Conservation (phyloP, 768 basidiomycete species). For the Tylopilus rubrobrunneus region DNA sequence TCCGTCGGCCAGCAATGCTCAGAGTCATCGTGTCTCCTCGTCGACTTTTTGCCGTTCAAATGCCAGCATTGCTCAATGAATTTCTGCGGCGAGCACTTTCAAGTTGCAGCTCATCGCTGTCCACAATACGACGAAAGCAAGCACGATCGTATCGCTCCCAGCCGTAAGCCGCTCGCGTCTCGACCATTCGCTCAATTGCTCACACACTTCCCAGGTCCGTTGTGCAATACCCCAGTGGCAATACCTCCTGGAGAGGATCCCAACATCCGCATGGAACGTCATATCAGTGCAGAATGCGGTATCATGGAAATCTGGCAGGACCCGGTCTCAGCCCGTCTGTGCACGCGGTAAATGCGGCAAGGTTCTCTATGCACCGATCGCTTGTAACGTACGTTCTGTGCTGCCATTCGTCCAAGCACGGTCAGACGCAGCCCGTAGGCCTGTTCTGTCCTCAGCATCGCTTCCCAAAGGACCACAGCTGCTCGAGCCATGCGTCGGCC, state of each 20-base stretch:
- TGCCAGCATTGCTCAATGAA: constrained; percentile 71
- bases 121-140: constrained; percentile 66
- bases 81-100: constrained; percentile 81
- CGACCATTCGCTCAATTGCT: not conserved
- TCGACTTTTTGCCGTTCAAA: constrained; percentile 85
- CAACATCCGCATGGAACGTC: constrained; percentile 75
- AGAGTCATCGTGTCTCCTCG: constrained; percentile 56
- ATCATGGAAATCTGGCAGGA: constrained; percentile 53
- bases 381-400: constrained; percentile 57
- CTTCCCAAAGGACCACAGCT: constrained; percentile 60
- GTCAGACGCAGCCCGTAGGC: constrained; percentile 39
- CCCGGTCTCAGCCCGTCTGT: constrained; percentile 53
- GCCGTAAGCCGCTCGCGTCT: constrained; percentile 45
- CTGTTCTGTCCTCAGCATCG: constrained; percentile 83
- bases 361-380: constrained; percentile 68
- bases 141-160: constrained; percentile 71
- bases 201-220: constrained; percentile 48
- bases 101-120: constrained; percentile 63
- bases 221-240: constrained; percentile 73
- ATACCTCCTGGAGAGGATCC: constrained; percentile 75
- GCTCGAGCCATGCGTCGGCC: constrained; percentile 29
- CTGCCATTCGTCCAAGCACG: not conserved
- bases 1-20: constrained; percentile 71
- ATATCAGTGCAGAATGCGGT: constrained; percentile 62
- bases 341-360: constrained; percentile 65